Conservation (phyloP, 2,329 filamentous ascomycete species). For the Penicillium paneum region DNA sequence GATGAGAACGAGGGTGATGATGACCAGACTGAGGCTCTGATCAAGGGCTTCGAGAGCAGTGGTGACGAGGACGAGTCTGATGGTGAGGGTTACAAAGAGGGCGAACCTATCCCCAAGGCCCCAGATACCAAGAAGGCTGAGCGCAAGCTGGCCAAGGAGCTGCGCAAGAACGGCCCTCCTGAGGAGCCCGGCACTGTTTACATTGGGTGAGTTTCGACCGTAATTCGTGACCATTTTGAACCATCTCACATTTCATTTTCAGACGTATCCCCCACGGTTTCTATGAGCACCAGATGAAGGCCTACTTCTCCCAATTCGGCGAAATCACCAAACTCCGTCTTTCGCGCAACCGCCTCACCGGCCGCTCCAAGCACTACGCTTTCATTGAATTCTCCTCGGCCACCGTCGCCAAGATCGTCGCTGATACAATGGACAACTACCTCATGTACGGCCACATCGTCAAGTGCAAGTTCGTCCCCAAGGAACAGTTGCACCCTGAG, state of each 20-base stretch:
- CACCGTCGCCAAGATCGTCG: slow-evolving; percentile 85
- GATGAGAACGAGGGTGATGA: slow-evolving; percentile 41
- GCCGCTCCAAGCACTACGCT: slow-evolving; percentile 86
- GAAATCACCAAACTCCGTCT: slow-evolving; percentile 73
- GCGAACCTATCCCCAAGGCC: slow-evolving; percentile 43
- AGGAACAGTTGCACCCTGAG: slow-evolving; percentile 72
- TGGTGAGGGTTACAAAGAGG: slow-evolving; percentile 47
- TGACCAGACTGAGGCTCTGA: slow-evolving; percentile 53
- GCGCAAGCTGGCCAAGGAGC: slow-evolving; percentile 52
- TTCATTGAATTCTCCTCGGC: slow-evolving; percentile 81
- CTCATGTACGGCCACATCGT: slow-evolving; percentile 91
- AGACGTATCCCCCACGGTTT: slow-evolving; percentile 88
- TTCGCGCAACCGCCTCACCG: slow-evolving; percentile 88
- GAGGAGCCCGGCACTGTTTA: slow-evolving; percentile 74
- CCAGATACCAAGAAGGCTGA: slow-evolving; percentile 47
- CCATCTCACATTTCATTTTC: slow-evolving; percentile 16
- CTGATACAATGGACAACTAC: slow-evolving; percentile 97
- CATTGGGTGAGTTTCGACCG: slow-evolving; percentile 58
- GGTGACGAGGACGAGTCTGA: slow-evolving; percentile 51
- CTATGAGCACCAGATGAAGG: slow-evolving; percentile 92
- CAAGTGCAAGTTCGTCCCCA: slow-evolving; percentile 75
- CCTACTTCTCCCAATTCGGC: slow-evolving; percentile 93
- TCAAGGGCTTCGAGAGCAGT: slow-evolving; percentile 56
- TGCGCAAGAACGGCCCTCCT: slow-evolving; percentile 45
- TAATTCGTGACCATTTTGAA: not conserved